Base-by-base conservation (phyloP, 805 yeast genomes). In the Yarrowia sp. region DNA sequence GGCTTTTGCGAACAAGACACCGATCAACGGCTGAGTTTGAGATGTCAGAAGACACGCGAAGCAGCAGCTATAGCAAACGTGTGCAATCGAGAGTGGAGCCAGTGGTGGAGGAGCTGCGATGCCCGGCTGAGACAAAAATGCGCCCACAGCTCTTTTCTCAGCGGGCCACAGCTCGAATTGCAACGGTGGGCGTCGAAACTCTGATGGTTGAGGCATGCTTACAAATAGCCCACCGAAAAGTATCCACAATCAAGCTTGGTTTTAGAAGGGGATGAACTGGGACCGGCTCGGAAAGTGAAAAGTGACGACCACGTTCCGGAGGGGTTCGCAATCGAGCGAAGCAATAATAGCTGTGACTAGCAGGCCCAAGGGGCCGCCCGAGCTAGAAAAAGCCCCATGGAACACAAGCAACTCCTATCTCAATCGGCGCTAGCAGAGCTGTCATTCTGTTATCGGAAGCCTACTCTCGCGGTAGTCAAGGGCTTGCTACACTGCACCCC, bases 11-110 rank as follows among this genome's bases (percentile, higher is more conserved):
- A n/a, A 19, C 1, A 7, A 21, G 6, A 39, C 13, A 41, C 19
- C 47, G 47, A 42, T 42, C 49, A 42, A 42, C 49, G 49, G 49
- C 49, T 42, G 49, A 42, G 33, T 25, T 24, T 41, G 21, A 25
- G 14, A n/a, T n/a, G 47, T 41, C 47, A 39, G 44, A 22, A 22
- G 41, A 36, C 41, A 19, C 7, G 19, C 41, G 3, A 36, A 36
- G 41, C 41, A 36, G 41, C 22, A 13, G n/a, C n/a, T 32, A 14
- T 10, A 32, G n/a, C 36, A 32, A 32, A 9, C n/a, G 16, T 32
- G 6, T 6, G 36, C 36, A 32, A 32, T 6, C 19, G n/a, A 32
- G 36, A 32, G 9, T 16, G 36, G 12, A 27, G 29, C 29, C 8
- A 12, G 29, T 27, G 8, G 8, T 27, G 29, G n/a, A n/a, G n/a